Percentiles rank a stretch among this genome's conserved stretches.
Evolutionary conservation across 2,329 filamentous ascomycete genomes (phyloP).

Genomic region (Diaporthe capsici): DNA sequence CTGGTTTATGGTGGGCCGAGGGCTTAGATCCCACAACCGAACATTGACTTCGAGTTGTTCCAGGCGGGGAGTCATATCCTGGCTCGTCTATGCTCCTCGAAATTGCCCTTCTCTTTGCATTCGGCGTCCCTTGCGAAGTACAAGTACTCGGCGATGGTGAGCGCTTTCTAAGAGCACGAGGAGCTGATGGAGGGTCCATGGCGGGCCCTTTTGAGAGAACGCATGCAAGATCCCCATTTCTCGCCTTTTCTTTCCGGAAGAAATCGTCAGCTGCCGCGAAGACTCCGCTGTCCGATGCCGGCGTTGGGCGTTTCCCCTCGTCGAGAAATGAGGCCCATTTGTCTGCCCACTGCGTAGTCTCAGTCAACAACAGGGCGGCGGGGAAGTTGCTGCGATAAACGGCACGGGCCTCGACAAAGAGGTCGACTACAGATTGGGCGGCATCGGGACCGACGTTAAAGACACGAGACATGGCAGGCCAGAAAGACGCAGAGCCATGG

Average conservation of each 20-base stretch:
- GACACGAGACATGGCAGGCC: constrained; percentile 11
- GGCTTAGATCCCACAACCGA: not conserved
- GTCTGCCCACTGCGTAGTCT: constrained; percentile 24
- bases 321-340: not conserved
- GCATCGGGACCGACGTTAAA: not conserved
- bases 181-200: not conserved
- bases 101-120: constrained; percentile 19
- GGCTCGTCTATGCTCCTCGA: not conserved
- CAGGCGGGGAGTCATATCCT: not conserved
- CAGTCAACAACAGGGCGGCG: not conserved
- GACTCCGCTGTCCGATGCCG: not conserved
- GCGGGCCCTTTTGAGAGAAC: not conserved
- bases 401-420: constrained; percentile 8
- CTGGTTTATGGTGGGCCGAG: not conserved
- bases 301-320: too few relatives aligned
- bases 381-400: not conserved
- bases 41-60: not conserved
- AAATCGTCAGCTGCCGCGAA: not conserved
- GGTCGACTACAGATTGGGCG: not conserved
- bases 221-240: not conserved
- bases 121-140: not conserved
- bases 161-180: constrained; percentile 27
- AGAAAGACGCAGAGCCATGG: not conserved
- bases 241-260: not conserved
- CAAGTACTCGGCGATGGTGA: constrained; percentile 8